Base-by-base conservation (phyloP, 2,329 filamentous ascomycete species). In the Cercospora brassicicola region DNA sequence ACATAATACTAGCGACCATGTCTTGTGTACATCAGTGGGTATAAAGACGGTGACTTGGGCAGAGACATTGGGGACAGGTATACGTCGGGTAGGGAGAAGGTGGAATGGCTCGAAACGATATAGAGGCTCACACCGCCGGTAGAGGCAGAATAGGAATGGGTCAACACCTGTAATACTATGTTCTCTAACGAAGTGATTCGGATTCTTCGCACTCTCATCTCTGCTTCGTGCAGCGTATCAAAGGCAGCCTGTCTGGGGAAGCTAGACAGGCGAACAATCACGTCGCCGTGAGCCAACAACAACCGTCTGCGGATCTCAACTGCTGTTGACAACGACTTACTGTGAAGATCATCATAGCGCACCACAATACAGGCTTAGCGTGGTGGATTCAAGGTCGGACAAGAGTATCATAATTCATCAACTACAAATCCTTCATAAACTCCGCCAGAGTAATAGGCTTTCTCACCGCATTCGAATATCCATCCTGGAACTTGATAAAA, bases 401-500 rank as follows among this genome's bases (percentile, higher is more conserved):
- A 36, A 36, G 33, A 36, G 6, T 36, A 15, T 36, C 13, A 15
- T 30, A 31, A 62, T 51, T 23, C 20, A 23, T 23, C 28, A 53
- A 20, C 56, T 64, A 67, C 59, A 93, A 76, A 2, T 87, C 89
- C 65, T 83, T 84, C 84, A 97, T 81, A 74, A 97, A 86, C 79
- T 97, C 94, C 69, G 87, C 85, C 78, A 97, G 78, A 8, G 91
- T 91, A 69, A 97, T 89, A 2, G 93, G 92, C 79, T 96, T 97
- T 78, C 91, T 86, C 69, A 97, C 94, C 10, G 94, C 94, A 84
- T 97, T 97, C 65, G 93, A 95, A 77, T 93, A 89, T 0, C 94
- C 94, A 81, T 97, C 94, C 75, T 97, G 89, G 79, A 89, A 97
- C 71, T 88, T 94, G 33, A 97, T 89, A 93, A 94, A 97, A 3